phyloP scores from a whole-genome alignment of 176 grass and related monocot species.

The Aegilops sharonensis region DNA sequence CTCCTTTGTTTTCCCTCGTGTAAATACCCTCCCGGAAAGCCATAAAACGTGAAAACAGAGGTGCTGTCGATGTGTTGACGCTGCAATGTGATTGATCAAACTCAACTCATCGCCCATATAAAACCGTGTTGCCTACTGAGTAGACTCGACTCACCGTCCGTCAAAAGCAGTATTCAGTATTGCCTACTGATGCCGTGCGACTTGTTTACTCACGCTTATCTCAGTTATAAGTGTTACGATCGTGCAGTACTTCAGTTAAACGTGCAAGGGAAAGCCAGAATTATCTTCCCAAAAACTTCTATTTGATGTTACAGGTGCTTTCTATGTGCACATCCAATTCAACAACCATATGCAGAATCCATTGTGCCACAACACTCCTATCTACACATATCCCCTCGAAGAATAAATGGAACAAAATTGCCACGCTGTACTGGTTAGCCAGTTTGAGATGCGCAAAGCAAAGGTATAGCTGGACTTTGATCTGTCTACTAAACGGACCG shows the following conservation, averaged over 20 bases:
- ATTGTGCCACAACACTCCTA: not conserved
- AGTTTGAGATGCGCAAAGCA: not conserved
- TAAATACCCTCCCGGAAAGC: constrained; percentile 28
- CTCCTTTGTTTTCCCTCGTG: constrained; percentile 11
- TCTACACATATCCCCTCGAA: not conserved
- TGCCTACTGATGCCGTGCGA: too few species aligned
- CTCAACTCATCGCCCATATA: not conserved
- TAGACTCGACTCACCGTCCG: too few species aligned
- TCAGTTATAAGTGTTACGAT: too few species aligned
- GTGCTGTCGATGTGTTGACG: not conserved
- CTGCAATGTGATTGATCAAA: not conserved
- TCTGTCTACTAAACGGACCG: not conserved
- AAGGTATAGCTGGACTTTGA: not conserved
- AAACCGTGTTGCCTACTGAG: not conserved
- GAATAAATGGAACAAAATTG: constrained; percentile 21
- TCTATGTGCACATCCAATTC: constrained; percentile 35
- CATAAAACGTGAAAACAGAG: constrained; percentile 27
- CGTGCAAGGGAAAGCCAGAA: not conserved
- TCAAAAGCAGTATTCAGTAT: too few species aligned
- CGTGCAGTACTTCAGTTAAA: not conserved
- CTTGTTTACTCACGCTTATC: too few species aligned
- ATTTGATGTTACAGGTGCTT: constrained; percentile 17
- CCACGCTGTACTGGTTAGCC: constrained; percentile 20
- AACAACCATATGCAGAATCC: not conserved
- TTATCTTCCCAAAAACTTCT: not conserved